These are phyloP conservation scores for Malus orientalis DNA, from an alignment of 306 rosid species.

Conservation along the genomic window DNA sequence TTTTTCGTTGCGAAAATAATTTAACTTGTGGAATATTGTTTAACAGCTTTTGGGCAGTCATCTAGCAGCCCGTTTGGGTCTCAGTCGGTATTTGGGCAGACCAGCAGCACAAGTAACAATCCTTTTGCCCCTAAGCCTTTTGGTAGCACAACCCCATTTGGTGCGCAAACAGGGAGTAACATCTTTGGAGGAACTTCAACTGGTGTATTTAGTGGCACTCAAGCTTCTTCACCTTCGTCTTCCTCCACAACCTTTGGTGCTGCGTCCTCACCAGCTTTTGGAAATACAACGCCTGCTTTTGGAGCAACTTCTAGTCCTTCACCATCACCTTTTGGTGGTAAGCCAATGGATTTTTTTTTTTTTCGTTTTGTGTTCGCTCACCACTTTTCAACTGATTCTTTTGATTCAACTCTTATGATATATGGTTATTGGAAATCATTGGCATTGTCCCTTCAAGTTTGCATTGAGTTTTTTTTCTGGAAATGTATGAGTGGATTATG, in stretches of 20 bases:
- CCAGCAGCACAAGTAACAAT: constrained; percentile 45
- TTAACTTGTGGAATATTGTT: constrained; percentile 11
- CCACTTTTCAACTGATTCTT: background rate
- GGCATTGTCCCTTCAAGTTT: background rate
- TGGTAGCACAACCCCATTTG: constrained; percentile 73
- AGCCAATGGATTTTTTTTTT: background rate
- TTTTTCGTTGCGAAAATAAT: background rate
- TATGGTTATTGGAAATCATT: background rate
- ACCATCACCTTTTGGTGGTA: constrained; percentile 59
- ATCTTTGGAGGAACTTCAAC: constrained; percentile 87
- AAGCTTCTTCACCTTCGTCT: constrained; percentile 67
- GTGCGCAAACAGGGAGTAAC: constrained; percentile 54
- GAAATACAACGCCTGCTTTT: constrained; percentile 54
- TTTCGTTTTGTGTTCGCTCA: background rate
- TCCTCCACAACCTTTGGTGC: constrained; percentile 49
- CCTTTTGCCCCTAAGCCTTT: constrained; percentile 85
- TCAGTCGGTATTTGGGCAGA: constrained; percentile 75
- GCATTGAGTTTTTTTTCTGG: background rate
- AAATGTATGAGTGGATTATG: background rate
- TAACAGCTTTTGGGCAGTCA: constrained; percentile 86
- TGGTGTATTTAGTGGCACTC: constrained; percentile 83
- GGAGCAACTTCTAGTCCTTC: constrained; percentile 70
- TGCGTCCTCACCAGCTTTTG: constrained; percentile 72
- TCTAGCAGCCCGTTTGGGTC: constrained; percentile 77
- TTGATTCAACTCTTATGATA: background rate